Percentiles rank a stretch among this genome's conserved stretches.
phyloP scores from a whole-genome alignment of 2,329 filamentous ascomycete species.

The Amesomyces nigricolor region DNA sequence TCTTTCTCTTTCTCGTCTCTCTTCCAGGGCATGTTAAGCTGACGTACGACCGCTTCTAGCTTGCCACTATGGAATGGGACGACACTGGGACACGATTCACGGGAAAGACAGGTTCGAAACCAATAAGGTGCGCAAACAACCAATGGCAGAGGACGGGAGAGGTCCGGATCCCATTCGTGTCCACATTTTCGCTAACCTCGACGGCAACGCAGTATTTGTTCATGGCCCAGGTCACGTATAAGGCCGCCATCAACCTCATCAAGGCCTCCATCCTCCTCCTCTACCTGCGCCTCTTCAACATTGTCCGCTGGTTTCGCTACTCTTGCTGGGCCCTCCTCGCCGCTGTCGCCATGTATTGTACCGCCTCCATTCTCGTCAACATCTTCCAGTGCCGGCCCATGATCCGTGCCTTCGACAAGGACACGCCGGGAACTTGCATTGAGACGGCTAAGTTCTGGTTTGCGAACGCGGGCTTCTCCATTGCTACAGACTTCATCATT shows the following conservation, averaged over 20 bases:
- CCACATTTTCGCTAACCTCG: neutral
- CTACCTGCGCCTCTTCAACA: slow-evolving; percentile 34
- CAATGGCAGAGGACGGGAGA: neutral
- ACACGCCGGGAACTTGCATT: slow-evolving; percentile 22
- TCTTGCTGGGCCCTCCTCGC: slow-evolving; percentile 27
- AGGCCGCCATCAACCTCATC: slow-evolving; percentile 26
- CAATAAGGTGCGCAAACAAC: neutral
- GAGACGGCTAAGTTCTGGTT: slow-evolving; percentile 22
- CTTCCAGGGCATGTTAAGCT: neutral
- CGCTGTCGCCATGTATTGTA: slow-evolving; percentile 23
- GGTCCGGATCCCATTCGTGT: too few relatives aligned
- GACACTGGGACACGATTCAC: neutral
- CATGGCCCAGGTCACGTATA: slow-evolving; percentile 22
- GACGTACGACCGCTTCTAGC: neutral
- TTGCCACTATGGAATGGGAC: slow-evolving; percentile 2
- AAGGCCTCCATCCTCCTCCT: slow-evolving; percentile 36
- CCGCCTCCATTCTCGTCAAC: slow-evolving; percentile 3
- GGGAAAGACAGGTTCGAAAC: neutral
- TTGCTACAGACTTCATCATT: slow-evolving; percentile 29
- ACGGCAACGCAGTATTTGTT: slow-evolving; percentile 22
- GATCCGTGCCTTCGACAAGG: slow-evolving; percentile 5
- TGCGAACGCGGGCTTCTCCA: slow-evolving; percentile 29
- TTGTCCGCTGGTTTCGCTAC: slow-evolving; percentile 25
- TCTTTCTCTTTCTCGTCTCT: neutral
- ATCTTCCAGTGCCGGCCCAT: slow-evolving; percentile 17